Evolutionary conservation across 1,284 basidiomycete genomes (phyloP).

Genomic region (Cystobasidium pallidum): DNA sequence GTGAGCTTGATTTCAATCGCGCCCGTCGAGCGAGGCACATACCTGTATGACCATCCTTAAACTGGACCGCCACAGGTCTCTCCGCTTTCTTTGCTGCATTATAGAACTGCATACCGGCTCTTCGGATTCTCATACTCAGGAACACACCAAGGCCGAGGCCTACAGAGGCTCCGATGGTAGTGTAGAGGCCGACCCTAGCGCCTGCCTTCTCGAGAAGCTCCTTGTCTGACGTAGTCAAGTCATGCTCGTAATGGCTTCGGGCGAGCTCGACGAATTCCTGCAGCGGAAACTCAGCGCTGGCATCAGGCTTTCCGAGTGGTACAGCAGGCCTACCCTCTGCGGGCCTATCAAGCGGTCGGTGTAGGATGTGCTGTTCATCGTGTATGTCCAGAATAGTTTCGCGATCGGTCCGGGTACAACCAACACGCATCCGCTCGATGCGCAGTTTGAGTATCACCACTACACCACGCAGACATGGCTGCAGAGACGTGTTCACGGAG

Average conservation of each 20-base stretch:
- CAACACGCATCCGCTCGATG: background rate
- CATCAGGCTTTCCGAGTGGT: background rate
- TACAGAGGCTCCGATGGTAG: slow-evolving; percentile 36
- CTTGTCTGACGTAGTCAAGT: slow-evolving; percentile 29
- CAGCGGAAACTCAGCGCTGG: background rate
- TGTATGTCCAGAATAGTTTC: background rate
- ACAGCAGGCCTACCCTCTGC: slow-evolving; percentile 19
- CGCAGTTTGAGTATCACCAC: background rate
- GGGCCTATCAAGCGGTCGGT: slow-evolving; percentile 27
- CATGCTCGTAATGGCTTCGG: slow-evolving; percentile 29
- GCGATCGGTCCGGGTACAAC: background rate
- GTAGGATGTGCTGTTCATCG: slow-evolving; percentile 28
- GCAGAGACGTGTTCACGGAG: no score
- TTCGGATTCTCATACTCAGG: slow-evolving; percentile 31
- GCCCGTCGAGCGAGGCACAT: background rate
- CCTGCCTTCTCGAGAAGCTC: slow-evolving; percentile 35
- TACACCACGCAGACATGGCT: background rate
- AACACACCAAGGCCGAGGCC: slow-evolving; percentile 32
- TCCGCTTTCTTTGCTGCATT: slow-evolving; percentile 32
- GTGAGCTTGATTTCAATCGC: no score
- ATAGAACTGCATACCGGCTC: slow-evolving; percentile 31
- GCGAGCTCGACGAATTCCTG: slow-evolving; percentile 44
- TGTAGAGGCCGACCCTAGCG: slow-evolving; percentile 21
- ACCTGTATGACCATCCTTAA: slow-evolving; percentile 38
- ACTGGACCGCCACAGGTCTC: slow-evolving; percentile 36